Conservation (phyloP, 306 rosid species). For the Lathyrus aphaca region DNA sequence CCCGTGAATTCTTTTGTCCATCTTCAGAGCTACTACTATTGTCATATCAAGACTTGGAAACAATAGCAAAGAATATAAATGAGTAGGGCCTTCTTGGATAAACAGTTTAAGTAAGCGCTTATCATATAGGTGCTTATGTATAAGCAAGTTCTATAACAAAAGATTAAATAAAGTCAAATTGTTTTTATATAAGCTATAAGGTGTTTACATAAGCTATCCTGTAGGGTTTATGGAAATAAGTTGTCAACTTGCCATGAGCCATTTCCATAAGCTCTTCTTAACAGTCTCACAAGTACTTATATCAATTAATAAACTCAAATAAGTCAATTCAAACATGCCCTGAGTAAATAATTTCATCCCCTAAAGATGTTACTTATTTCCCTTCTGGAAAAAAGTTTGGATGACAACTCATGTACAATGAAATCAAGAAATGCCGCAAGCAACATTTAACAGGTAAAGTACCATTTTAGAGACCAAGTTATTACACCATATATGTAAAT, state of each 20-base stretch:
- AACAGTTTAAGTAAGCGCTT: not conserved
- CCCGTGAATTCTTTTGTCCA: conserved; percentile 13
- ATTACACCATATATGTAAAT: not conserved
- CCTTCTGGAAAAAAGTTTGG: not conserved
- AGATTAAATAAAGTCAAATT: not conserved
- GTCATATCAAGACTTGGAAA: not conserved
- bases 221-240: not conserved
- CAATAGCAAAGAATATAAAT: not conserved
- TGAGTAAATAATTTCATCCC: not conserved
- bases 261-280: not conserved
- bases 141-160: not conserved
- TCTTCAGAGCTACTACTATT: conserved; percentile 19
- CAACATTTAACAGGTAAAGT: not conserved
- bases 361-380: not conserved
- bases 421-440: not conserved
- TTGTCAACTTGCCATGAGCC: not conserved
- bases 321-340: not conserved
- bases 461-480: not conserved
- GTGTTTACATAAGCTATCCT: not conserved
- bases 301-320: not conserved
- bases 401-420: not conserved
- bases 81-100: not conserved
- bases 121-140: not conserved
- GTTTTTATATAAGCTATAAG: not conserved
- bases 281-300: not conserved